Conservation (phyloP, 345 rosid species). For the Rhizophora apiculata region DNA sequence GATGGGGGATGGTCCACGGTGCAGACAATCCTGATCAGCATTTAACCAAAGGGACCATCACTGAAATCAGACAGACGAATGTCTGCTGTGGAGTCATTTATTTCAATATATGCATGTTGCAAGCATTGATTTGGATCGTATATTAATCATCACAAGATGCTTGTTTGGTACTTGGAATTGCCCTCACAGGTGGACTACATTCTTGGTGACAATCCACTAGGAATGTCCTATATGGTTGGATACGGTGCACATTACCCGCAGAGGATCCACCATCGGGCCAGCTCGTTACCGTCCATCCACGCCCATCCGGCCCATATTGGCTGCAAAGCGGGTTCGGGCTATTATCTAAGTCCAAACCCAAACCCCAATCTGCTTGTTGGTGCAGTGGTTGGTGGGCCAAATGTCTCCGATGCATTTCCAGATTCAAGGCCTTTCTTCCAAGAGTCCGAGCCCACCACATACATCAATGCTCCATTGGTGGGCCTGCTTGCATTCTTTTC, state of each 20-base stretch:
- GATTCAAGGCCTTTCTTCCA: slow-evolving; percentile 33
- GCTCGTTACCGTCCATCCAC: slow-evolving; percentile 29
- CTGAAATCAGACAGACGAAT: background rate
- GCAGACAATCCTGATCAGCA: background rate
- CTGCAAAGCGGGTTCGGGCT: slow-evolving; percentile 29
- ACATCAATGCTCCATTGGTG: slow-evolving; percentile 34
- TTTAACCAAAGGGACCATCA: background rate
- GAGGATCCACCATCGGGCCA: slow-evolving; percentile 35
- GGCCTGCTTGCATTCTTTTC: slow-evolving; percentile 36
- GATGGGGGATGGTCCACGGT: too few species aligned
- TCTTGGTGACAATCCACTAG: slow-evolving; percentile 35
- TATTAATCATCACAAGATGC: too few species aligned
- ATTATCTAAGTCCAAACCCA: slow-evolving; percentile 26
- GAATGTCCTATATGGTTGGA: slow-evolving; percentile 38
- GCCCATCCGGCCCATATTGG: slow-evolving; percentile 29
- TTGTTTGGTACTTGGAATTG: background rate
- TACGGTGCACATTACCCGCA: slow-evolving; percentile 28
- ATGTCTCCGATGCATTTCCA: slow-evolving; percentile 30
- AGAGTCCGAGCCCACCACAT: slow-evolving; percentile 36
- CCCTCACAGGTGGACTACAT: slow-evolving; percentile 32
- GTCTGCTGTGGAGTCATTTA: too few species aligned
- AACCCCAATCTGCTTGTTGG: slow-evolving; percentile 33
- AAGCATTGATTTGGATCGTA: too few species aligned
- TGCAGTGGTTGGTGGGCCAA: slow-evolving; percentile 37
- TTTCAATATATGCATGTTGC: too few species aligned